phyloP scores from a whole-genome alignment of 495 filamentous ascomycete species.

The Pyrenopolyporus hunteri region DNA sequence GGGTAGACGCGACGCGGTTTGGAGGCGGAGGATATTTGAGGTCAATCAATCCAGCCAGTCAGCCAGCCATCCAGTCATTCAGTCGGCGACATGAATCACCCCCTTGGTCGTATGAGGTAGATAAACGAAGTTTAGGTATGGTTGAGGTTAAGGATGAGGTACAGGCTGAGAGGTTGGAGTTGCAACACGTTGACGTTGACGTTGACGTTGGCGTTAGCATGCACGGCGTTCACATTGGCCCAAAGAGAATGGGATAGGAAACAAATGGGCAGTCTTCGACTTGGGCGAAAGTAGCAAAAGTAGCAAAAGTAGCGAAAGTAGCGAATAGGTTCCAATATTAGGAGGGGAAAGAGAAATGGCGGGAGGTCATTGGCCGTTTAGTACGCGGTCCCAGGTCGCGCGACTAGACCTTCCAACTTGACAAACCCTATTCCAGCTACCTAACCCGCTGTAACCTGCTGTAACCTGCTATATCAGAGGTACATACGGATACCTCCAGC shows the following conservation, averaged over 20 bases:
- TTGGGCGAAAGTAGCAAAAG: slow-evolving; percentile 1
- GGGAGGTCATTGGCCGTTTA: slow-evolving; percentile 34
- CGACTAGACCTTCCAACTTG: too few relatives aligned
- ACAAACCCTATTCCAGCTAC: neutral
- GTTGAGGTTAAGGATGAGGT: neutral
- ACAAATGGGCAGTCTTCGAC: slow-evolving; percentile 26
- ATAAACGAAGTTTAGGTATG: too few relatives aligned
- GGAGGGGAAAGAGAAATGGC: slow-evolving; percentile 29
- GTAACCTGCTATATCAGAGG: too few relatives aligned
- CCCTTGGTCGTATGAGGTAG: neutral
- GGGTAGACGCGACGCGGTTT: slow-evolving; percentile 2
- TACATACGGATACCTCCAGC: neutral
- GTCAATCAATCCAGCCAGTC: neutral
- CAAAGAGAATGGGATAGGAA: slow-evolving; percentile 13
- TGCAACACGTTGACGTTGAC: neutral
- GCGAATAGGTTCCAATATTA: slow-evolving; percentile 14
- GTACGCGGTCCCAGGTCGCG: slow-evolving; percentile 39
- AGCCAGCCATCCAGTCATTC: too few relatives aligned
- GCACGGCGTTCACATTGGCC: slow-evolving; percentile 13
- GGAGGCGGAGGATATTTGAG: neutral
- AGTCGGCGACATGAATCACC: too few relatives aligned
- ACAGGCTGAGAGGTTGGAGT: neutral
- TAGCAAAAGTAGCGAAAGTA: neutral
- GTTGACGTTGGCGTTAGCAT: slow-evolving; percentile 17
- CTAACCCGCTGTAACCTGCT: neutral